Evolutionary conservation across 176 grass and related monocot genomes (phyloP).

Genomic region (Eremochloa ophiuroides): DNA sequence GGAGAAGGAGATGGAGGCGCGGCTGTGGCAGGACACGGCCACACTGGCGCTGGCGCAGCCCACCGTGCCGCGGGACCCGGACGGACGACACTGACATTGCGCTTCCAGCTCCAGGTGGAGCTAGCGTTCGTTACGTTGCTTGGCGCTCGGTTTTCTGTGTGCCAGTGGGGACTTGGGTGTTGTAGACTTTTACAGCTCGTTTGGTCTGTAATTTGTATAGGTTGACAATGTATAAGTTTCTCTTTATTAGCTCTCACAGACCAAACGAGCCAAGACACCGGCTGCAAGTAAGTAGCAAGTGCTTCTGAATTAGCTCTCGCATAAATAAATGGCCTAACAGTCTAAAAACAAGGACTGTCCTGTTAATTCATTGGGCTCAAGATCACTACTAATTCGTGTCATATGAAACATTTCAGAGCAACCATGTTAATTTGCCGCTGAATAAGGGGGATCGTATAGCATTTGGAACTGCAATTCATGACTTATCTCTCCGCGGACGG

Average conservation of each 20-base stretch:
- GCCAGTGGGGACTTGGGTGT: not conserved
- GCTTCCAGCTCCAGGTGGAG: not conserved
- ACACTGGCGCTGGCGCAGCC: slow-evolving; percentile 30
- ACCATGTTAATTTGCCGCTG: no score
- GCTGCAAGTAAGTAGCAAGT: slow-evolving; percentile 47
- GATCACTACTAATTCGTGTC: not conserved
- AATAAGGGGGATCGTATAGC: no score
- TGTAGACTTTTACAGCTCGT: not conserved
- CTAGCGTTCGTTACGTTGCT: not conserved
- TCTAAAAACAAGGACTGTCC: not conserved
- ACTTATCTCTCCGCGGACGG: slow-evolving; percentile 65
- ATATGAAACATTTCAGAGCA: no score
- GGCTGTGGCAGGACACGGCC: slow-evolving; percentile 51
- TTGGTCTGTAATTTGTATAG: not conserved
- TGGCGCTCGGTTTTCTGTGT: not conserved
- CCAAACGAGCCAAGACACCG: slow-evolving; percentile 78
- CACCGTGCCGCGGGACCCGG: not conserved
- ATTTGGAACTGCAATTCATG: no score
- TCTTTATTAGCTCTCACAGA: not conserved
- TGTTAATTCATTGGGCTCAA: not conserved
- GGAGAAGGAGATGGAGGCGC: slow-evolving; percentile 61
- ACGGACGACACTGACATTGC: not conserved
- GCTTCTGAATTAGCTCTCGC: no score
- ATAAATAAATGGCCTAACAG: not conserved
- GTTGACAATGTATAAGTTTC: not conserved